Evolutionary conservation across 2,329 filamentous ascomycete genomes (phyloP), one percentile per base, ranked within the genome.

Genomic region (Fusarium tricinctum): DNA sequence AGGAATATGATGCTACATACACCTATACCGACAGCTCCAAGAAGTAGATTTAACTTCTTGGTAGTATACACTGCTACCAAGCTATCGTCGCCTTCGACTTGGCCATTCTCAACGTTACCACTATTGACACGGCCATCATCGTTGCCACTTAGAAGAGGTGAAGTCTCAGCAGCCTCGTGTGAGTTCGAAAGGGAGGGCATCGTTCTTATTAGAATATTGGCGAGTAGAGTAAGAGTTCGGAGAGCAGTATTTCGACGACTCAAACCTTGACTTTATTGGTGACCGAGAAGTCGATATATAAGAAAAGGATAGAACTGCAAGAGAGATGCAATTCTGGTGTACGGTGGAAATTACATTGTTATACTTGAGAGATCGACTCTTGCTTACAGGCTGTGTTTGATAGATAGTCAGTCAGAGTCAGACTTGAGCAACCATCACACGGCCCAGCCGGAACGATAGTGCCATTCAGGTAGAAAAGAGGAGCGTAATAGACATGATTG

Each of bases 1-100:
- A 6, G 19, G 8, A n/a, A 4, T 10, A 12, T 6, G 15, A 7
- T 19, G 14, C 15, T 20, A 32, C 61, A 26, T 71, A 81, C 78
- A 28, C 79, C 80, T 33, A 81, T 77, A n/a, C 78, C 78, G 14
- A 81, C 74, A 30, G 79, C 78, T 7, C 77, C 78, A 28, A 82
- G 45, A 32, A 81, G 63, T 7, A 81, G 45, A 60, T 80, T 76
- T 75, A 81, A 76, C 66, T 80, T 80, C 44, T 74, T 72, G 77
- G 73, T n/a, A 40, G 47, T 40, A 52, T 48, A 60, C 23, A 61
- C 14, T 40, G 52, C 52, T 35, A 54, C 48, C 32, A 57, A 35
- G 33, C n/a, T 39, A 39, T 47, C 43, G 8, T 47, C 46, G n/a
- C 49, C 56, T 8, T 39, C 38, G 7, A 13, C 26, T 28, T 46